phyloP scores from a whole-genome alignment of 768 basidiomycete genomes.

The Lentinula edodes region DNA sequence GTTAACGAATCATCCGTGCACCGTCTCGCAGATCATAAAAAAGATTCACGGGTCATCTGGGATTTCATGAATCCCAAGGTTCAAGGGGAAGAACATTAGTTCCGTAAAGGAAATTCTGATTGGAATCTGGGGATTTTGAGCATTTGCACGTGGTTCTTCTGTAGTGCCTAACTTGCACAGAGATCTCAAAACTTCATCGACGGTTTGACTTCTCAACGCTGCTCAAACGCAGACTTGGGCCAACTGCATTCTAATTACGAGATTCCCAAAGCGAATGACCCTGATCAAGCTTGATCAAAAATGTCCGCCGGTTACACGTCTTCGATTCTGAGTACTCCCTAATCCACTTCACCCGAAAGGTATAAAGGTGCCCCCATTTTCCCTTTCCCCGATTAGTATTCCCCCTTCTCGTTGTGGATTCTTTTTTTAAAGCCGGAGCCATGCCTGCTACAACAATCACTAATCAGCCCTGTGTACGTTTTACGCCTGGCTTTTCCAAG shows the following conservation, averaged over 20 bases:
- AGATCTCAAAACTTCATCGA: slow-evolving; percentile 2
- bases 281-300: not conserved
- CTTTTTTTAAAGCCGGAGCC: slow-evolving; percentile 3
- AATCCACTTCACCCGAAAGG: not conserved
- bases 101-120: not conserved
- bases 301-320: slow-evolving; percentile 6
- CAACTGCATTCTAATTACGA: not conserved
- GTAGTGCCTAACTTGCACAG: not conserved
- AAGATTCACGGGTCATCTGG: not conserved
- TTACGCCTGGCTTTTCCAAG: slow-evolving; percentile 33
- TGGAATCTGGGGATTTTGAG: not conserved
- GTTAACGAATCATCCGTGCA: too few relatives aligned
- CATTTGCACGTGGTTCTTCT: slow-evolving; percentile 2
- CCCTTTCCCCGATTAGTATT: slow-evolving; percentile 8
- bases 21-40: too few relatives aligned
- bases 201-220: not conserved
- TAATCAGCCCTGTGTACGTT: slow-evolving; percentile 34
- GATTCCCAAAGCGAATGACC: not conserved
- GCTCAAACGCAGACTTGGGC: not conserved
- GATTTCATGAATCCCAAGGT: not conserved
- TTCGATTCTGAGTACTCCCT: not conserved
- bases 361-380: slow-evolving; percentile 11
- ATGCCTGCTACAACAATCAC: slow-evolving; percentile 25
- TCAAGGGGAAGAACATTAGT: not conserved
- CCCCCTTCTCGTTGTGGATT: not conserved